Evolutionary conservation across 2,329 filamentous ascomycete genomes (phyloP).

Genomic region (Cladosporium sp.): DNA sequence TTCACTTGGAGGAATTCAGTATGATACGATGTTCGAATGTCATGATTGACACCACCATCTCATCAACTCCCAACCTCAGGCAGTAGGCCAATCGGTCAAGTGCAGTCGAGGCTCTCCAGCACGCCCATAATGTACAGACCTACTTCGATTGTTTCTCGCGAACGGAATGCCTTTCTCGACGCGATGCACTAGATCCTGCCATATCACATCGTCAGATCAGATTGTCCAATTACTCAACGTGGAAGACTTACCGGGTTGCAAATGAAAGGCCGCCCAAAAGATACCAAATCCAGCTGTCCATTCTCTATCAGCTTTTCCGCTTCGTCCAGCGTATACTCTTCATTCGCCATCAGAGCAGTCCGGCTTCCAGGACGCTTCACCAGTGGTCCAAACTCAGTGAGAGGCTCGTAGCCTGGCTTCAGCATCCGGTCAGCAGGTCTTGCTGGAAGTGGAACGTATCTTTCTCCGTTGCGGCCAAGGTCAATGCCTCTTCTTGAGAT

Average conservation of each 20-base stretch:
- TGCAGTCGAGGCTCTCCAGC: neutral
- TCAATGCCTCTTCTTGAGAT: neutral
- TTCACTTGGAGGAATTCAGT: neutral
- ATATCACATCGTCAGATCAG: neutral
- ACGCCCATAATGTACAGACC: conserved; percentile 3
- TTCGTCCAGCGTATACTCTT: neutral
- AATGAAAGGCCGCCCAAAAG: neutral
- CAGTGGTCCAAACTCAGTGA: neutral
- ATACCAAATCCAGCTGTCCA: neutral
- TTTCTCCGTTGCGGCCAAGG: neutral
- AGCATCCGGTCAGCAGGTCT: neutral
- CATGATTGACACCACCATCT: too few relatives aligned
- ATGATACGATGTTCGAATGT: neutral
- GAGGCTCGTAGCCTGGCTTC: neutral
- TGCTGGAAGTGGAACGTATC: neutral
- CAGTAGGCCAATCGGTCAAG: neutral
- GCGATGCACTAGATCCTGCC: neutral
- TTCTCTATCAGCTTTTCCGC: neutral
- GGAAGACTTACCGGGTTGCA: neutral
- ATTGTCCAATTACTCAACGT: too few relatives aligned
- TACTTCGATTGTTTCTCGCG: neutral
- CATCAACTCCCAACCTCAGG: neutral
- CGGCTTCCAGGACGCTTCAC: neutral
- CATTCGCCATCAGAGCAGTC: conserved; percentile 1
- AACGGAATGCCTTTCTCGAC: neutral